Evolutionary conservation across 208 protist genomes (phyloP), one percentile per base, ranked within the genome.

Genomic region (Polymyxa betae): DNA sequence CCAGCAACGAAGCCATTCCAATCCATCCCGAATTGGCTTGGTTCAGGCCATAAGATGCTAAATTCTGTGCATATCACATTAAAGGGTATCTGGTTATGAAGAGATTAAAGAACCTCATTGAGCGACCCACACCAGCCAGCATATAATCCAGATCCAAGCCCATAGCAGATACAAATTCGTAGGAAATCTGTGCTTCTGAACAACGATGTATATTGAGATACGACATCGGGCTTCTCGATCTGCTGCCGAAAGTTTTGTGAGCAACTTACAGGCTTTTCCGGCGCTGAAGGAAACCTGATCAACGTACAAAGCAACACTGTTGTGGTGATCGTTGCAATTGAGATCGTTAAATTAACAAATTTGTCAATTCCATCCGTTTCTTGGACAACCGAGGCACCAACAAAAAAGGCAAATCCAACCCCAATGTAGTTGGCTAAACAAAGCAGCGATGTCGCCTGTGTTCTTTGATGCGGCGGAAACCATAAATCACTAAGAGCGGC

Each of bases 401-500:
- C 72, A 35, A 82, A 82, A n/a, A 82, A 82, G 35, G 72, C 72
- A n/a, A 82, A 35, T n/a, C 72, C 72, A 43, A 35, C 72, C n/a
- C 72, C 72, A n/a, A 82, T 35, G 72, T 82, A 82, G 35, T 82
- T 82, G 12, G 72, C 5, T 12, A 43, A 35, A n/a, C 72, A 82
- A 43, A 82, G 72, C n/a, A 82, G 5, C 12, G 72, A 35, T 12
- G 72, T 82, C n/a, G 72, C 72, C 72, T 43, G n/a, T 5, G 72
- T 82, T 43, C 72, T 5, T n/a, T 82, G 72, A 82, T 82, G 72
- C 10, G 16, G 10, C 16, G 72, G 72, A 43, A 82, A 82, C 72
- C 72, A 82, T 5, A 35, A 5, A n/a, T 82, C 72, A n/a, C 72
- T 82, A 20, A 82, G 72, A 35, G n/a, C 5, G 16, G 40, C 72